Percentiles rank a stretch among this genome's conserved stretches.
These are phyloP conservation scores for Onygenales sp. DNA, from an alignment of 2,329 filamentous ascomycete genomes.

Conservation along the genomic window DNA sequence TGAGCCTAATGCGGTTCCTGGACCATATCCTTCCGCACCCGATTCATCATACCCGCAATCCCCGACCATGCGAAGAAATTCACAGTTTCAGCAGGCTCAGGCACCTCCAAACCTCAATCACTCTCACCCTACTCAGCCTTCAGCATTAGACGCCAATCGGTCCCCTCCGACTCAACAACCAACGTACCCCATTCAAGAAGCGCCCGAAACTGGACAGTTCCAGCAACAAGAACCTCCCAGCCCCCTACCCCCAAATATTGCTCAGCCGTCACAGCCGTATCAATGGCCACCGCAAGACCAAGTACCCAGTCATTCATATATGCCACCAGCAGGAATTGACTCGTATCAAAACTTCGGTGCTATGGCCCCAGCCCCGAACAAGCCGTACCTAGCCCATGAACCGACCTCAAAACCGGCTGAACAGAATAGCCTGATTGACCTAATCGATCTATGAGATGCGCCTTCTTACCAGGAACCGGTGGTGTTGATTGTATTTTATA, in stretches of 20 bases:
- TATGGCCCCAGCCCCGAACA: neutral
- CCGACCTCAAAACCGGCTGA: slow-evolving; percentile 48
- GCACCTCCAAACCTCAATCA: slow-evolving; percentile 1
- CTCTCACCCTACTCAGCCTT: neutral
- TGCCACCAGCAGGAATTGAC: slow-evolving; percentile 4
- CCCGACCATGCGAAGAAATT: slow-evolving; percentile 14
- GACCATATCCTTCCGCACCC: slow-evolving; percentile 11
- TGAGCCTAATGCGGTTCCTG: slow-evolving; percentile 4
- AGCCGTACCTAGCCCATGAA: slow-evolving; percentile 43
- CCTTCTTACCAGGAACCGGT: neutral
- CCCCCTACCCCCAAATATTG: neutral
- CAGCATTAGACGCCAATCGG: slow-evolving; percentile 8
- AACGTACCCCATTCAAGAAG: slow-evolving; percentile 14
- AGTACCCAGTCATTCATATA: neutral
- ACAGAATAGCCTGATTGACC: slow-evolving; percentile 65
- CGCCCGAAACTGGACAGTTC: neutral
- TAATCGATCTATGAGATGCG: slow-evolving; percentile 23
- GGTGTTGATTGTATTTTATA: neutral
- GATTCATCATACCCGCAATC: slow-evolving; percentile 15
- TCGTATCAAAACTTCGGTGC: neutral
- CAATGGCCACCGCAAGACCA: neutral
- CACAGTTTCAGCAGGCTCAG: slow-evolving; percentile 16
- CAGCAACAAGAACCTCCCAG: neutral
- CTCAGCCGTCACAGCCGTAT: neutral
- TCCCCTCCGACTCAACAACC: slow-evolving; percentile 31